Evolutionary conservation across 164 flowering plant species (phyloP), one percentile per base, ranked within the genome.

Genomic region (Annona squamosa): DNA sequence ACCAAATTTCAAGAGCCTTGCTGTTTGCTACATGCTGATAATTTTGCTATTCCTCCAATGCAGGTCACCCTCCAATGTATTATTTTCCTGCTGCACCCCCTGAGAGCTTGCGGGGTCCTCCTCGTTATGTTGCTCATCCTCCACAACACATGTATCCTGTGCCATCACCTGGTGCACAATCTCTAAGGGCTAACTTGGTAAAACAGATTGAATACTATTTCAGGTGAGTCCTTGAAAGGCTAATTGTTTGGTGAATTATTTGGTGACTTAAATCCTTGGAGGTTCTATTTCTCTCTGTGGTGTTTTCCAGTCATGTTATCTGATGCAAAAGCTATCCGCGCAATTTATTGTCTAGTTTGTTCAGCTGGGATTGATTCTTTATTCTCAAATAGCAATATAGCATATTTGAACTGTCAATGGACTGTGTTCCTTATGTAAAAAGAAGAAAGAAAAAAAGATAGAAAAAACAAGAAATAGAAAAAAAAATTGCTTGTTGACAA

Each of bases 161-260:
- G 41, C 63, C 65, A 46, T 71, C 86, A 45, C 78, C 88, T 19
- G 92, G 87, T 67, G 65, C 76, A 7, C 69, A 68, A 71, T 77
- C 79, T 37, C 77, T 89, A 83, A 86, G 81, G 82, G 78, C 82
- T 70, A 80, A 63, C 71, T 80, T 95, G 19, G 72, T 85, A 18
- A 89, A 83, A 79, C 99, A 95, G 76, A 88, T 95, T 43, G 99
- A 95, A 78, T 92, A 95, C 77, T 95, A 95, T 82, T 95, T 95
- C 88, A 91, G 99, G 99, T 90, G 67, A 74, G 80, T 75, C 26
- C 46, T 73, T 65, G n/a, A 26, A 0, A 26, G 37, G 56, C 5
- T 63, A 61, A 48, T 72, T 48, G 17, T 68, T 41, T 63, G 41
- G 61, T 4, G 19, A 3, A 13, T 48, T 65, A 19, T 5, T 2